These are phyloP conservation scores for Corchorus capsularis DNA, from an alignment of 345 rosid species.

Conservation along the genomic window DNA sequence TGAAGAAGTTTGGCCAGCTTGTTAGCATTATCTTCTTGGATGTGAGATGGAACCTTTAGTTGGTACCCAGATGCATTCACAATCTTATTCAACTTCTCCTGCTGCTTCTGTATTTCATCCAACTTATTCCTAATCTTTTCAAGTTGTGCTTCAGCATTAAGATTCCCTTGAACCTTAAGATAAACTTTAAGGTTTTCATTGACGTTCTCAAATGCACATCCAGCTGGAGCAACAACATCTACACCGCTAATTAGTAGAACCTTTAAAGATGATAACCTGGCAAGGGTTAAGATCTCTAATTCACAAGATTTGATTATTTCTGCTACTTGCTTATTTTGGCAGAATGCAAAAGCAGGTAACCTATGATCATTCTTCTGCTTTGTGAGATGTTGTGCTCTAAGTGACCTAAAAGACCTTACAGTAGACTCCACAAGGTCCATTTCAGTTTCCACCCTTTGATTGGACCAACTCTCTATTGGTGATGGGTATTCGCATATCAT, in stretches of 20 bases:
- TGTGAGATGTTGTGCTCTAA: constrained; percentile 71
- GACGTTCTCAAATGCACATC: constrained; percentile 79
- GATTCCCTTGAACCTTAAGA: constrained; percentile 69
- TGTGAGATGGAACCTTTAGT: constrained; percentile 67
- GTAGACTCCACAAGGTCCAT: constrained; percentile 76
- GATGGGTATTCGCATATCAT: constrained; percentile 83
- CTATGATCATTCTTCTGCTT: constrained; percentile 87
- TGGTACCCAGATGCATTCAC: constrained; percentile 66
- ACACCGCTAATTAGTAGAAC: constrained; percentile 61
- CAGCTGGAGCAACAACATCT: constrained; percentile 73
- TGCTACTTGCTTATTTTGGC: constrained; percentile 60
- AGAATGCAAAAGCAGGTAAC: constrained; percentile 79
- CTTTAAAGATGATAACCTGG: constrained; percentile 73
- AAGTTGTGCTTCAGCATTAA: constrained; percentile 60
- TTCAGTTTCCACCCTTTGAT: constrained; percentile 67
- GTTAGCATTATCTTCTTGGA: constrained; percentile 57
- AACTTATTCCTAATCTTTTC: constrained; percentile 70
- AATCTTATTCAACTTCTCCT: constrained; percentile 70
- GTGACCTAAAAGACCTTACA: constrained; percentile 71
- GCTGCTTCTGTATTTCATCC: constrained; percentile 71
- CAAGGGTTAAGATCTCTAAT: constrained; percentile 82
- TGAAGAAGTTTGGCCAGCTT: constrained; percentile 67
- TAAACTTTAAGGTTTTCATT: constrained; percentile 82
- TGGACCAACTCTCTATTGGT: constrained; percentile 61
- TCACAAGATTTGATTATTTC: constrained; percentile 55